A percentile compares a stretch with the other conserved stretches of the same genome.
Conservation (phyloP, 2,329 filamentous ascomycete genomes). For the Polytolypa hystricis region DNA sequence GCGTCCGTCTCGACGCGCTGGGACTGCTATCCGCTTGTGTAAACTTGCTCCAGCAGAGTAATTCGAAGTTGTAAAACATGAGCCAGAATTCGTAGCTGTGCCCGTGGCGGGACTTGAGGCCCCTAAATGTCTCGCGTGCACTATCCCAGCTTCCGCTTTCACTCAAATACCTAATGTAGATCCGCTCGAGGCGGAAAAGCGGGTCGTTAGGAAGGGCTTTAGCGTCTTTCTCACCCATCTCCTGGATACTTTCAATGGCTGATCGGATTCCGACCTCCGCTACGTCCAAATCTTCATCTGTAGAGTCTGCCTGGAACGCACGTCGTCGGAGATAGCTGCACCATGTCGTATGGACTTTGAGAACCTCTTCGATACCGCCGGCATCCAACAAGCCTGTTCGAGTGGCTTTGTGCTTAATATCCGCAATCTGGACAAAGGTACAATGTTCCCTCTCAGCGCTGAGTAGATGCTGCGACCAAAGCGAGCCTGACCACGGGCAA, state of each 20-base stretch:
- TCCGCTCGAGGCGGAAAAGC: constrained; percentile 76
- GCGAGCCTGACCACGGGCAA: constrained; percentile 80
- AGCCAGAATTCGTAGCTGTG: constrained; percentile 91
- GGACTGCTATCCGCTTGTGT: constrained; percentile 42
- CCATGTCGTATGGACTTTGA: constrained; percentile 90
- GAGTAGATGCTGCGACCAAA: constrained; percentile 86
- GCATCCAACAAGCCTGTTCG: constrained; percentile 74
- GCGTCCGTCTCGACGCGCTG: constrained; percentile 44
- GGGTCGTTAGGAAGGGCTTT: constrained; percentile 83
- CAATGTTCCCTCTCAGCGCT: constrained; percentile 68
- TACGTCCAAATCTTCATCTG: constrained; percentile 75
- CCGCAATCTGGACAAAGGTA: constrained; percentile 69
- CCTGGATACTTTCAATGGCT: constrained; percentile 73
- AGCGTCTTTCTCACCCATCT: constrained; percentile 61
- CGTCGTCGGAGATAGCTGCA: constrained; percentile 83
- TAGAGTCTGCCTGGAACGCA: constrained; percentile 62
- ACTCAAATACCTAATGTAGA: constrained; percentile 82
- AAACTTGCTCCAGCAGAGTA: constrained; percentile 56
- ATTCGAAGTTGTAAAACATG: constrained; percentile 84
- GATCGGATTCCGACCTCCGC: constrained; percentile 81
- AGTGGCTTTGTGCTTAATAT: constrained; percentile 86
- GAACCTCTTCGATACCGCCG: constrained; percentile 73
- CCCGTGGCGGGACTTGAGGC: constrained; percentile 56
- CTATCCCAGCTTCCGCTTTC: constrained; percentile 68
- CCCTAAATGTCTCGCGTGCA: constrained; percentile 67